These are phyloP conservation scores for Adansonia rubrostipa DNA, from an alignment of 441 rosid genomes.

Conservation along the genomic window DNA sequence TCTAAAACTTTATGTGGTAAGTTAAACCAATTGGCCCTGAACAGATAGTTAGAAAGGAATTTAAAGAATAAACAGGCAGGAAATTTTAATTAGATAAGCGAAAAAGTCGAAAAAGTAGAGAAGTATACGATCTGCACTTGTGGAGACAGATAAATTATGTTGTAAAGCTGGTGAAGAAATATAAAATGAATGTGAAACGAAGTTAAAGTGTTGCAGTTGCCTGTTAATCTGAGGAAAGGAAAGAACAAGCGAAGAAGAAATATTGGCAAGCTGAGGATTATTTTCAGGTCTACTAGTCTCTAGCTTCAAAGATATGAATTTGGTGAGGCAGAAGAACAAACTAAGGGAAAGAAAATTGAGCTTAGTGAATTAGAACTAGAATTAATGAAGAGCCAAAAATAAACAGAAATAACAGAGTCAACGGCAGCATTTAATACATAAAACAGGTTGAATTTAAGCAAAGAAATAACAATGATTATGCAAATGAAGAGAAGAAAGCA, in stretches of 20 bases:
- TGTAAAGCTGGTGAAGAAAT: background rate
- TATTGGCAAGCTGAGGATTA: background rate
- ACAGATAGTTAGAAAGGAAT: no score
- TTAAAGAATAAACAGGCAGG: no score
- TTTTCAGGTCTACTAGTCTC: background rate
- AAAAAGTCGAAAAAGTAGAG: background rate
- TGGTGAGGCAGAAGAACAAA: background rate
- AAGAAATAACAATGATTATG: no score
- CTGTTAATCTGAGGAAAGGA: constrained; percentile 2
- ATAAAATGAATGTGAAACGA: background rate
- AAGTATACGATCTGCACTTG: background rate
- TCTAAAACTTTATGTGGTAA: background rate
- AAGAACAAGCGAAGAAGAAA: background rate
- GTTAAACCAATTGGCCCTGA: background rate
- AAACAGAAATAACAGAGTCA: background rate
- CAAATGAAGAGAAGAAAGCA: no score
- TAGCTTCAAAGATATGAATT: background rate
- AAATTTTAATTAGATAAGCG: background rate
- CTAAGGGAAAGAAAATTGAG: background rate
- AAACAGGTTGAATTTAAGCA: background rate
- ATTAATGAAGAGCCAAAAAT: background rate
- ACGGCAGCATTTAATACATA: background rate
- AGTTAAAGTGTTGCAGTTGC: background rate
- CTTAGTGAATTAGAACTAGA: background rate
- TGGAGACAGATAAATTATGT: background rate